Base-by-base conservation (phyloP, 2,329 filamentous ascomycete species). In the Ceratocystis papillata region DNA sequence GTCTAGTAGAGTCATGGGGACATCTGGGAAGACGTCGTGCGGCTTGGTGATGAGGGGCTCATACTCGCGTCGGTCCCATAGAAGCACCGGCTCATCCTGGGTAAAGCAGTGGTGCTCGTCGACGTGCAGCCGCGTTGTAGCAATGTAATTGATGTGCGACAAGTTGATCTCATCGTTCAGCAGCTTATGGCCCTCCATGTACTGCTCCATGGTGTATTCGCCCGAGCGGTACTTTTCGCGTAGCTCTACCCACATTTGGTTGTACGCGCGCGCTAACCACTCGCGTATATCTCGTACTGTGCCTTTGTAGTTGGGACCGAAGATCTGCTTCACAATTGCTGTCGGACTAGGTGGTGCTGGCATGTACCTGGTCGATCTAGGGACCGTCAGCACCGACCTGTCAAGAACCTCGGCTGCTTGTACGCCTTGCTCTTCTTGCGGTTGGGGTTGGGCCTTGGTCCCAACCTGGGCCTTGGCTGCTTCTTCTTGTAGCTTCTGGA, bases 61-160 rank as follows among this genome's bases (percentile, higher is more conserved):
- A 71, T 83, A 85, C 1, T 78, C 76, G 17, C 91, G 84, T 1
- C 81, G 79, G 73, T 96, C 90, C 84, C 86, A 92, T 30, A 79
- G 71, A 2, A 93, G 74, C 0, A 80, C 70, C 0, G 84, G 81
- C 1, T 79, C 77, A 0, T 78, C 70, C 73, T 80, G 77, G 62
- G 76, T 73, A 70, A 80, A 78, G 17, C 81, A 69, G 69, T 82
- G 80, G 57, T 79, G 73, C 71, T 85, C 83, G 70, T 88, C 85
- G 37, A 78, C 76, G 61, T 75, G 71, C 37, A 75, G 72, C 25
- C 72, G 67, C 70, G 78, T 79, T 65, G 78, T 75, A 41, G 72
- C 72, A 30, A 71, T 69, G 8, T 70, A 67, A 70, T 73, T 74
- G 66, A 73, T 74, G 65, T 75, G 72, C 48, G 76, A 67, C 41